Evolutionary conservation across 2,329 filamentous ascomycete genomes (phyloP).

Genomic region (Claviceps sp.): DNA sequence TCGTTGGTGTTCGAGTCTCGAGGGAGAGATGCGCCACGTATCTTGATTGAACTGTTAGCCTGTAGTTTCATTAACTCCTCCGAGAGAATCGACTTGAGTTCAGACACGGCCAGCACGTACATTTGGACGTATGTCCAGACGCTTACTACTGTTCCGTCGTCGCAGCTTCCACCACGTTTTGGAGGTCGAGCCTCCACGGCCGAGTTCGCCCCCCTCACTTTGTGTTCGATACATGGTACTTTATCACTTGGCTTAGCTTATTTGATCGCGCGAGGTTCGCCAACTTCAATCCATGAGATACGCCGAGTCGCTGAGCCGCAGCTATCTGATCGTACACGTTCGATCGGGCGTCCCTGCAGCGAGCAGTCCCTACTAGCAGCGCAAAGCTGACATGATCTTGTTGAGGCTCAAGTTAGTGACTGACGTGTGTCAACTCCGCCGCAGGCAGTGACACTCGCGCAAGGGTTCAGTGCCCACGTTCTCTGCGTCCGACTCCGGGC

Average conservation of each 20-base stretch:
- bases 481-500: too few relatives aligned
- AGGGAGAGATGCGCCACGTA: neutral
- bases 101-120: neutral
- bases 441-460: neutral
- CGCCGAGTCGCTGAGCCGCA: neutral
- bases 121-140: neutral
- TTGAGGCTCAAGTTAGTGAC: neutral
- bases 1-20: constrained; percentile 16
- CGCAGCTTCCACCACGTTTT: constrained; percentile 12
- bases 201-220: constrained; percentile 14
- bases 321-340: neutral
- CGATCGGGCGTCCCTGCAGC: neutral
- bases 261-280: neutral
- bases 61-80: neutral
- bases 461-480: neutral
- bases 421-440: too few relatives aligned
- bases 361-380: neutral
- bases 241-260: neutral
- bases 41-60: neutral
- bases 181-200: constrained; percentile 1
- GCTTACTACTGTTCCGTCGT: neutral
- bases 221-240: constrained; percentile 14
- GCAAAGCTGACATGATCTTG: neutral
- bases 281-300: neutral
- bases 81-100: neutral